These are phyloP conservation scores for Wickerhamiella parazyma DNA, from an alignment of 805 yeast genomes.

Conservation along the genomic window DNA sequence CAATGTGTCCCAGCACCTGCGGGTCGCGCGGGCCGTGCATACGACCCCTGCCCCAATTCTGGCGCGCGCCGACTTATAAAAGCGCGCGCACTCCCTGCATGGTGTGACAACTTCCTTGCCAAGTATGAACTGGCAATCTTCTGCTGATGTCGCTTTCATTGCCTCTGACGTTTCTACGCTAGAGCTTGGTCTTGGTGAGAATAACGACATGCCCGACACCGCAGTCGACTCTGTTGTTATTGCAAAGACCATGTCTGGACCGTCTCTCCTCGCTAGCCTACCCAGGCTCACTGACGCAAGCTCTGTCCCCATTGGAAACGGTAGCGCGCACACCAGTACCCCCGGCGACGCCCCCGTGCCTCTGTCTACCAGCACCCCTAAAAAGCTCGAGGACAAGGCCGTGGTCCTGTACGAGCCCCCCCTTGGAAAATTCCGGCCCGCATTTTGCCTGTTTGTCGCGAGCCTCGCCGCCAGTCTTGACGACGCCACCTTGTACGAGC, in stretches of 20 bases:
- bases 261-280: too few species aligned
- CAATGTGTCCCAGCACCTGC: background rate
- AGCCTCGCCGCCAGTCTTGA: slow-evolving; percentile 48
- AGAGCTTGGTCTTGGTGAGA: background rate
- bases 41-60: background rate
- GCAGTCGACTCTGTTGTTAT: too few species aligned
- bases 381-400: background rate
- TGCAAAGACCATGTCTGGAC: too few species aligned
- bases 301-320: too few species aligned
- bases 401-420: too few species aligned
- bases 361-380: too few species aligned
- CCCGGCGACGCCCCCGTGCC: too few species aligned
- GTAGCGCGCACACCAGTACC: too few species aligned
- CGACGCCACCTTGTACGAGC: slow-evolving; percentile 58
- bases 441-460: slow-evolving; percentile 86
- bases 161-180: background rate
- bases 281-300: too few species aligned
- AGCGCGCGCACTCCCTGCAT: background rate
- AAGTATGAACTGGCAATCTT: background rate
- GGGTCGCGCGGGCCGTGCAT: background rate
- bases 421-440: slow-evolving; percentile 32
- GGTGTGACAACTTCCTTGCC: background rate
- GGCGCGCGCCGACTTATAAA: background rate
- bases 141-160: background rate
- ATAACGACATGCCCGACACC: background rate